Percentiles rank a stretch among this genome's conserved stretches.
Conservation (phyloP, 1,139 yeast genomes). For the Yarrowia galli region DNA sequence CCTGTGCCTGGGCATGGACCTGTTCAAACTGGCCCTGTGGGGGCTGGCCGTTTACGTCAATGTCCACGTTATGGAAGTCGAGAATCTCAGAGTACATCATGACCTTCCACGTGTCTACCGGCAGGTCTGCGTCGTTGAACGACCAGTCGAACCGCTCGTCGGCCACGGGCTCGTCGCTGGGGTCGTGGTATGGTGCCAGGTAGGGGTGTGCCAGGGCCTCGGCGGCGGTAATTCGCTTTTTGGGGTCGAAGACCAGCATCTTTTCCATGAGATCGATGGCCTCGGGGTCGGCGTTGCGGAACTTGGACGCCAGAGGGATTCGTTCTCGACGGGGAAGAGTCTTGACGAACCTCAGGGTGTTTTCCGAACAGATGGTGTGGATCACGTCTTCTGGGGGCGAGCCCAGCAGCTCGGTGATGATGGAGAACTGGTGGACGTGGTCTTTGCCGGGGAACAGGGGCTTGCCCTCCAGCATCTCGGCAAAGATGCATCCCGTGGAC, state of each 20-base stretch:
- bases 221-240: slow-evolving; percentile 90
- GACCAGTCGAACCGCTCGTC: slow-evolving; percentile 96
- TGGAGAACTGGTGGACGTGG: slow-evolving; percentile 96
- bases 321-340: slow-evolving; percentile 94
- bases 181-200: slow-evolving; percentile 97
- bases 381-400: slow-evolving; percentile 97
- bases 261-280: slow-evolving; percentile 88
- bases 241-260: slow-evolving; percentile 94
- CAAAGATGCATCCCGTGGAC: slow-evolving; percentile 99
- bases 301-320: slow-evolving; percentile 82
- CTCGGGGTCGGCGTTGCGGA: slow-evolving; percentile 83
- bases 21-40: slow-evolving; percentile 39
- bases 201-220: slow-evolving; percentile 91
- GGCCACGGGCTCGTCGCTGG: slow-evolving; percentile 96
- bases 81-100: slow-evolving; percentile 98
- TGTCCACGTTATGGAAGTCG: slow-evolving; percentile 86
- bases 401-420: slow-evolving; percentile 93
- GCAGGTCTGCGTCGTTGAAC: slow-evolving; percentile 96
- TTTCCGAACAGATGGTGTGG: slow-evolving; percentile 94
- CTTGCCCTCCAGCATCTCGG: slow-evolving; percentile 99
- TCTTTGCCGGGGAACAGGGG: slow-evolving; percentile 98
- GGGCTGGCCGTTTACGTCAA: slow-evolving; percentile 41
- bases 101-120: slow-evolving; percentile 98
- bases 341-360: slow-evolving; percentile 91
- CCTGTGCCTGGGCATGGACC: slow-evolving; percentile 37